Percentiles rank a stretch among this genome's conserved stretches.
These are phyloP conservation scores for Funneliformis mosseae DNA, from an alignment of 192 early-diverging fungal species.

Conservation along the genomic window DNA sequence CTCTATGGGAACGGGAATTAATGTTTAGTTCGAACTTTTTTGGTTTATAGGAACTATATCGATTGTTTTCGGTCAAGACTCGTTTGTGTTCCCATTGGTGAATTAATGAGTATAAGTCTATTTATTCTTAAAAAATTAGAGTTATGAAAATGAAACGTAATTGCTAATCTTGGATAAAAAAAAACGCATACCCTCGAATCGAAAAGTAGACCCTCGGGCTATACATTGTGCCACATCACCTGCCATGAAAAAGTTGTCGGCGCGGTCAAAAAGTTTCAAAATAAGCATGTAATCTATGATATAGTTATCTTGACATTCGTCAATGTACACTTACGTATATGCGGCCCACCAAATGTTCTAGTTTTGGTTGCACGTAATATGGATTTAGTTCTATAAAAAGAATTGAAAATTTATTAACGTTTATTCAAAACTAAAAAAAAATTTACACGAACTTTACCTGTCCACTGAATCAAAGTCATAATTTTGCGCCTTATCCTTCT, in stretches of 20 bases:
- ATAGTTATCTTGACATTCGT: not conserved
- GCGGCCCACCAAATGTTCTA: not conserved
- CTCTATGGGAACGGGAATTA: too few species aligned
- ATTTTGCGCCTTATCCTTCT: not conserved
- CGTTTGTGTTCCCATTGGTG: too few species aligned
- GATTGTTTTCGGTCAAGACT: too few species aligned
- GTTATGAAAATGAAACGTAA: too few species aligned
- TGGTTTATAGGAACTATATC: not conserved
- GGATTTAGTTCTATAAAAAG: not conserved
- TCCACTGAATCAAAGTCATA: slow-evolving; percentile 1
- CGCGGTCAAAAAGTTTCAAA: slow-evolving; percentile 15
- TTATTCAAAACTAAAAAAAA: not conserved
- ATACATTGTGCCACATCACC: slow-evolving; percentile 19
- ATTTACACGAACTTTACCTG: too few species aligned
- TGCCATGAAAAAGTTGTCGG: slow-evolving; percentile 17
- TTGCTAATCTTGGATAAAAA: too few species aligned
- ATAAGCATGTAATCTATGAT: slow-evolving; percentile 11
- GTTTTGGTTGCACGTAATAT: slow-evolving; percentile 15
- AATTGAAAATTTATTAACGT: not conserved
- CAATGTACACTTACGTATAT: slow-evolving; percentile 28
- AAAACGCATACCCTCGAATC: slow-evolving; percentile 3
- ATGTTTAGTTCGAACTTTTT: too few species aligned
- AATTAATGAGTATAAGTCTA: too few species aligned
- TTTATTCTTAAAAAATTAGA: too few species aligned
- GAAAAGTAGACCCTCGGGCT: slow-evolving; percentile 1